phyloP scores from a whole-genome alignment of 2,329 filamentous ascomycete genomes.

The Trichoderma atroviride region DNA sequence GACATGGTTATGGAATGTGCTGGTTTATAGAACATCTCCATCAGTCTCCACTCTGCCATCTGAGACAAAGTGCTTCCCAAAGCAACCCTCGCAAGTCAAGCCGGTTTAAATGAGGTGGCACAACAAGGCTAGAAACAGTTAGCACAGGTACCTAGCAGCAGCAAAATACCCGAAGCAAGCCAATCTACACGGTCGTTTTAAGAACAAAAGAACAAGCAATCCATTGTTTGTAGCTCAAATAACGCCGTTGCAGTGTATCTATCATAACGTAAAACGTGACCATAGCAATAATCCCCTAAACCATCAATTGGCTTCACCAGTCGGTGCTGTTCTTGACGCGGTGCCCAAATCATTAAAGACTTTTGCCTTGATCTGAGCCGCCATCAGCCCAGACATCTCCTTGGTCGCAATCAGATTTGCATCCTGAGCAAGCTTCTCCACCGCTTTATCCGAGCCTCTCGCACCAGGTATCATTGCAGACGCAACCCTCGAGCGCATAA shows the following conservation, averaged over 20 bases:
- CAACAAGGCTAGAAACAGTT: background rate
- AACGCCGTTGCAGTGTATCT: constrained; percentile 9
- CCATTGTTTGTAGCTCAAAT: constrained; percentile 13
- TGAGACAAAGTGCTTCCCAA: constrained; percentile 20
- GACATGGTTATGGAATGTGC: background rate
- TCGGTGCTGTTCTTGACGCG: constrained; percentile 27
- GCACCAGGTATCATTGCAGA: constrained; percentile 35
- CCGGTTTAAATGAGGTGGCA: background rate
- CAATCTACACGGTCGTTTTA: background rate
- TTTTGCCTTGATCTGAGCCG: constrained; percentile 63
- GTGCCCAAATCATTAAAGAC: constrained; percentile 55
- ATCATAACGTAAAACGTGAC: constrained; percentile 1
- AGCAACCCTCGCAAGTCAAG: background rate
- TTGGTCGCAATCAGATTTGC: constrained; percentile 63
- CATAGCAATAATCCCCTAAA: background rate
- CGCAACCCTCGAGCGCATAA: constrained; percentile 34
- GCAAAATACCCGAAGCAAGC: background rate
- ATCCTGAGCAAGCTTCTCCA: constrained; percentile 64
- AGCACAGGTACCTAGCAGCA: background rate
- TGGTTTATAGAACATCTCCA: background rate
- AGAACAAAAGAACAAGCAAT: background rate
- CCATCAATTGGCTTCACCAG: background rate
- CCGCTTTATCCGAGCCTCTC: constrained; percentile 46
- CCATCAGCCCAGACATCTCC: constrained; percentile 64
- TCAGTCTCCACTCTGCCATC: constrained; percentile 22